phyloP scores from a whole-genome alignment of 1,284 basidiomycete species.

The Earliella scabrosa region DNA sequence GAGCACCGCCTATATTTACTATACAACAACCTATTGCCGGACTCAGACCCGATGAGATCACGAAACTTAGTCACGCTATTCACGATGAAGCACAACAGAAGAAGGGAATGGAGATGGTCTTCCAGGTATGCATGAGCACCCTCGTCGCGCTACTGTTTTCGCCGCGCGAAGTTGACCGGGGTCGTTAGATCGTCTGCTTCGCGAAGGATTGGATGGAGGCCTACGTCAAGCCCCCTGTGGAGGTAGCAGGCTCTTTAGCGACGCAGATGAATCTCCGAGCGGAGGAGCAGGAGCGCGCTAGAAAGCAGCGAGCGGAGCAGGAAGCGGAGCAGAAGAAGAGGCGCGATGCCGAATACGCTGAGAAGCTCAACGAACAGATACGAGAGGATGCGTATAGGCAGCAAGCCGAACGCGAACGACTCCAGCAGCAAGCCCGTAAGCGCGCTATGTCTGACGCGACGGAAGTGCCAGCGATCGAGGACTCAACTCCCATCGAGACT shows the following conservation, averaged over 20 bases:
- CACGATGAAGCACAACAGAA: conserved; percentile 63
- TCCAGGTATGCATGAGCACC: conserved; percentile 61
- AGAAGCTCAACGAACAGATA: conserved; percentile 66
- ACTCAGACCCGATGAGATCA: conserved; percentile 54
- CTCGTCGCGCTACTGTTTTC: too few relatives aligned
- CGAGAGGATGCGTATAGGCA: conserved; percentile 62
- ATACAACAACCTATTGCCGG: conserved; percentile 68
- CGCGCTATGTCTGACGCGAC: conserved; percentile 71
- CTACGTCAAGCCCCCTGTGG: conserved; percentile 58
- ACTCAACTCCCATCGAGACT: conserved; percentile 60
- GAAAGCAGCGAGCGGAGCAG: conserved; percentile 53
- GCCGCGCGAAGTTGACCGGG: too few relatives aligned
- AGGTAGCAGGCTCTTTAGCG: conserved; percentile 70
- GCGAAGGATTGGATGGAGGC: conserved; percentile 72
- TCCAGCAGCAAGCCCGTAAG: conserved; percentile 58
- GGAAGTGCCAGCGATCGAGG: conserved; percentile 50
- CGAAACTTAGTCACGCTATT: conserved; percentile 58
- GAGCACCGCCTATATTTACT: conserved; percentile 68
- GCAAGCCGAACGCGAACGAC: conserved; percentile 49
- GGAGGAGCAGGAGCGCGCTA: conserved; percentile 53
- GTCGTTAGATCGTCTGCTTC: conserved; percentile 69
- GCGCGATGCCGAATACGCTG: conserved; percentile 49
- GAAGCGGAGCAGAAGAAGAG: conserved; percentile 51
- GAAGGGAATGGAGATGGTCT: conserved; percentile 74
- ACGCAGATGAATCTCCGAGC: conserved; percentile 75